Base-by-base conservation (phyloP, 2,329 filamentous ascomycete species). In the Neonectria sp. region DNA sequence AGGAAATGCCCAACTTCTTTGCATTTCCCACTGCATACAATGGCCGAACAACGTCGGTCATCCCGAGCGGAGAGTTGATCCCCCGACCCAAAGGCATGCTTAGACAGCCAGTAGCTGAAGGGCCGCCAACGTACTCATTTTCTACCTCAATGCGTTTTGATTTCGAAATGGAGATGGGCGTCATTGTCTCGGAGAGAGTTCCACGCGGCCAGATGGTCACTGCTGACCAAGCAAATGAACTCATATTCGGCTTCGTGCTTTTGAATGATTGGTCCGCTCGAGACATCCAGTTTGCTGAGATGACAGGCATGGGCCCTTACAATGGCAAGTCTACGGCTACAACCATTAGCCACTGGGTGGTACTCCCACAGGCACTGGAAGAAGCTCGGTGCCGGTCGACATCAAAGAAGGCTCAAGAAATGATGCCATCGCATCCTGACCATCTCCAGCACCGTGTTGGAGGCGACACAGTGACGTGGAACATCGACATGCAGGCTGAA, bases 241-340 rank as follows among this genome's bases (percentile, higher is more conserved):
- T 37, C 27, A 55, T 55, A 33, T 55, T 55, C 12, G 51, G 51
- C 29, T 55, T 33, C 29, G 51, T 55, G 6, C 51, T 55, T 37
- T 21, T 55, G 51, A 55, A 55, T 15, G 51, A 55, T 17, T 55
- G 51, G 51, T 55, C 51, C 17, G 51, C 51, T 21, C 51, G 51
- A 55, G 51, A 55, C 29, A 55, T 55, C n/a, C 51, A 55, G 29
- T 33, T 37, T 33, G 27, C 29, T 5, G 51, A 55, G 51, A 33
- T 33, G 27, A 37, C 33, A 15, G 29, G 29, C 8, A 33, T 55
- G 27, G 51, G 51, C 17, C 51, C 51, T 5, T 55, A 33, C 17
- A 55, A 55, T 25, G 51, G 29, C 33, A 55, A 55, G 29, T 11
- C 27, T 24, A 33, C 17, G 17, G 51, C 51, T 6, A 55, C 51